phyloP scores from a whole-genome alignment of 1,139 yeast species.

The Yamadazyma trypodendri region DNA sequence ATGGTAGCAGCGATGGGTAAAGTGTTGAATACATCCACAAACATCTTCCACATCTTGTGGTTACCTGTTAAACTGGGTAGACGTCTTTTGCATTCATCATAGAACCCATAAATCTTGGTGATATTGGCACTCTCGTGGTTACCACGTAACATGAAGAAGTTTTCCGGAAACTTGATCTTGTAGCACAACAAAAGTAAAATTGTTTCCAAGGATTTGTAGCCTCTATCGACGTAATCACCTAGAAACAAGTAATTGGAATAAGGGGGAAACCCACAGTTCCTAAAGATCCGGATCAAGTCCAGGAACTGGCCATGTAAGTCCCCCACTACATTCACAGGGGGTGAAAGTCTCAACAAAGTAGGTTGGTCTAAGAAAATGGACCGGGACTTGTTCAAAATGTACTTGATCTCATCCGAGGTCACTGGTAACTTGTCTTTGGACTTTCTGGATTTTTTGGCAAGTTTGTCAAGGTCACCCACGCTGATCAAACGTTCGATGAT shows the following conservation, averaged over 20 bases:
- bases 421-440: constrained; percentile 42
- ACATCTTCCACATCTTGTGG: constrained; percentile 67
- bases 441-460: constrained; percentile 26
- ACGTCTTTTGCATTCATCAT: constrained; percentile 84
- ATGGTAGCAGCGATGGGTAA: constrained; percentile 86
- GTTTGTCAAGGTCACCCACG: constrained; percentile 33
- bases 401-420: constrained; percentile 54
- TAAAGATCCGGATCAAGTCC: constrained; percentile 72
- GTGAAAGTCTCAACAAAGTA: constrained; percentile 67
- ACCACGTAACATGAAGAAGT: constrained; percentile 79
- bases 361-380: constrained; percentile 77
- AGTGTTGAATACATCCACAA: constrained; percentile 81
- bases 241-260: constrained; percentile 73
- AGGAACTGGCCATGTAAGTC: constrained; percentile 85
- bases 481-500: constrained; percentile 55
- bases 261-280: constrained; percentile 80
- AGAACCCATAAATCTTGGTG: constrained; percentile 82
- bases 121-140: constrained; percentile 85
- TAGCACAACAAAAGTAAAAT: constrained; percentile 68
- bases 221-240: constrained; percentile 88
- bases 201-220: constrained; percentile 80
- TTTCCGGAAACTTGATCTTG: constrained; percentile 80
- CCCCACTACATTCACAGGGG: constrained; percentile 85
- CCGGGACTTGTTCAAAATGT: constrained; percentile 65
- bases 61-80: constrained; percentile 47